A percentile compares a stretch with the other conserved stretches of the same genome.
These are phyloP conservation scores for Antrodiella citrinella DNA, from an alignment of 768 basidiomycete genomes.

Conservation along the genomic window DNA sequence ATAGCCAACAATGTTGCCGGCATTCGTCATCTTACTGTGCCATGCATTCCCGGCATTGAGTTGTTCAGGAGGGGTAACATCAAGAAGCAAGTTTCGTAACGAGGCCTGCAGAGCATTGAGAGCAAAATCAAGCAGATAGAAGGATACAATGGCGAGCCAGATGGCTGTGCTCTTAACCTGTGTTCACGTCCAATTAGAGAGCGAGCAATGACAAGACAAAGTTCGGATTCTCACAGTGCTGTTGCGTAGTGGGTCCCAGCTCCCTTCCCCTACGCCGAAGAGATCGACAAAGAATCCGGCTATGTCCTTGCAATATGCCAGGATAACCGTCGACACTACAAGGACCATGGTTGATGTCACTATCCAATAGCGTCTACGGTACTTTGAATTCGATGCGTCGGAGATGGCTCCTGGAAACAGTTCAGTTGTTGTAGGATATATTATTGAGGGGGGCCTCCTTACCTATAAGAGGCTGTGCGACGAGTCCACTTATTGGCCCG, in stretches of 20 bases:
- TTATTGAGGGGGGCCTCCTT: conserved; percentile 9
- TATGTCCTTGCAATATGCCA: conserved; percentile 76
- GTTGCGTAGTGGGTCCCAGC: conserved; percentile 77
- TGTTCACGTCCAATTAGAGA: neutral
- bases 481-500: conserved; percentile 88
- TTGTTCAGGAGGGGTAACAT: conserved; percentile 82
- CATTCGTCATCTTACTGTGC: conserved; percentile 93
- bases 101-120: conserved; percentile 93
- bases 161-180: conserved; percentile 71
- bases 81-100: conserved; percentile 86
- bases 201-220: neutral
- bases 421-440: neutral
- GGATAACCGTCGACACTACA: conserved; percentile 62
- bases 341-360: conserved; percentile 79
- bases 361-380: conserved; percentile 90
- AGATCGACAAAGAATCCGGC: conserved; percentile 73
- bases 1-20: conserved; percentile 95
- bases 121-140: conserved; percentile 96
- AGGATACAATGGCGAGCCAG: conserved; percentile 77
- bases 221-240: conserved; percentile 38
- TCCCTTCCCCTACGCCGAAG: conserved; percentile 66
- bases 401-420: conserved; percentile 74
- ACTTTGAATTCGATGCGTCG: conserved; percentile 86
- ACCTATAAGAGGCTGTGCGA: conserved; percentile 98
- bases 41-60: conserved; percentile 94